Evolutionary conservation across 1,139 yeast species (phyloP), one percentile per base, ranked within the genome.

Genomic region (Debaryomyces nepalensis): DNA sequence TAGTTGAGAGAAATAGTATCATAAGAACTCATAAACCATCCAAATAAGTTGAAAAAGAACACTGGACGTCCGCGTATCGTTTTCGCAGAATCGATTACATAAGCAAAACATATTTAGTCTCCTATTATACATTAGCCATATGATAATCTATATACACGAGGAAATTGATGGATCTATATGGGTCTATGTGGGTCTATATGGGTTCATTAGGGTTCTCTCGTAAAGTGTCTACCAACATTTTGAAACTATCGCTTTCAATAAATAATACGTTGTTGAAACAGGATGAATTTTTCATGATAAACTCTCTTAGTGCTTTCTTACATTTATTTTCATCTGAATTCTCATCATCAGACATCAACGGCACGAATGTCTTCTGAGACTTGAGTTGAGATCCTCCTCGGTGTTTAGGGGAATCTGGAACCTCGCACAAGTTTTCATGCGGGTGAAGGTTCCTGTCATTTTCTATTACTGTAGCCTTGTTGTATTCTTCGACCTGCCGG

Each of bases 401-500:
- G 9, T 14, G 3, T 4, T 5, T 9, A n/a, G 7, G 9, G 6
- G 16, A 4, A 3, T 33, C 32, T 16, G 32, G 12, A 12, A 14
- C 29, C 14, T 14, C 21, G 8, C 21, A 33, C 3, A 16, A 23
- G 3, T 20, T 5, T 33, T 16, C 20, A 10, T 23, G 11, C 10
- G 29, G 23, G n/a, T 15, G 18, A 2, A 16, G 3, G 8, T 34
- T 23, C 12, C 32, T 15, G 14, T 39, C 42, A 14, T 34, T 41
- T n/a, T 30, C 27, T 9, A 32, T 33, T 9, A 44, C 33, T 8
- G 41, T 40, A 4, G 37, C 33, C 29, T 48, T 48, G 30, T 48
- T 48, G 30, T 44, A 48, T 19, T 42, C 44, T 23, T 48, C 51
- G 9, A 45, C 50, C 32, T 48, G 51, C 12, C 30, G 23, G 29